Percentiles rank a stretch among this genome's conserved stretches.
phyloP scores from a whole-genome alignment of 1,284 basidiomycete genomes.

The Trichosporon coremiiforme region DNA sequence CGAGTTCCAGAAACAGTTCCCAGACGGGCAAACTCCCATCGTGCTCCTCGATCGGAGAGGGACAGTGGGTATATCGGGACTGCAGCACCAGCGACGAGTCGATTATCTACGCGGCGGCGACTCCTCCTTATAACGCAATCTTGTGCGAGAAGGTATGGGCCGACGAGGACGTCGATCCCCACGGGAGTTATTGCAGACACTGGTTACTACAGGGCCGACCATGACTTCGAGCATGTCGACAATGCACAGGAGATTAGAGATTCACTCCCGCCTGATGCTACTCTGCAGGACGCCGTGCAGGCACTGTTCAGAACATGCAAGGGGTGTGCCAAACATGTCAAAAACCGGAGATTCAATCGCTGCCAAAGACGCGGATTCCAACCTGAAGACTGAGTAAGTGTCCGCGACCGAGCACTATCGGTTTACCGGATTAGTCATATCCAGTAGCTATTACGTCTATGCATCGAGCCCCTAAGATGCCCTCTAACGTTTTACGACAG shows the following conservation, averaged over 20 bases:
- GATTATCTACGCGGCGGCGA: background rate
- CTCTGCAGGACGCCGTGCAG: background rate
- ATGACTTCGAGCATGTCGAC: background rate
- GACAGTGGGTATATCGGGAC: background rate
- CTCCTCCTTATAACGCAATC: background rate
- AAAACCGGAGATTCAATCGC: background rate
- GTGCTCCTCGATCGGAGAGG: background rate
- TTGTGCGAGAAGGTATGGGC: background rate
- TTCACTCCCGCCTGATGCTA: background rate
- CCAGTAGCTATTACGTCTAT: conserved; percentile 17
- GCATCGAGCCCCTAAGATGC: conserved; percentile 8
- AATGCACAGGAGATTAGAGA: background rate
- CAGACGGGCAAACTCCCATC: background rate
- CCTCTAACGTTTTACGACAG: conserved; percentile 64
- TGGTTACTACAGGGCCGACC: background rate
- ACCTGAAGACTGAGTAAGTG: no score
- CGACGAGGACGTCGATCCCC: background rate
- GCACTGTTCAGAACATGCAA: background rate
- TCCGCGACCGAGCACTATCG: no score
- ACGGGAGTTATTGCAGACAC: background rate
- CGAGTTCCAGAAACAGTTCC: background rate
- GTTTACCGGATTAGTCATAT: background rate
- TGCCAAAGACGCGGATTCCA: no score
- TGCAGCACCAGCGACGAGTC: background rate
- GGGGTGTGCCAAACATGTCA: background rate